phyloP scores from a whole-genome alignment of 2,329 filamentous ascomycete genomes.

The Aspergillus sp. region DNA sequence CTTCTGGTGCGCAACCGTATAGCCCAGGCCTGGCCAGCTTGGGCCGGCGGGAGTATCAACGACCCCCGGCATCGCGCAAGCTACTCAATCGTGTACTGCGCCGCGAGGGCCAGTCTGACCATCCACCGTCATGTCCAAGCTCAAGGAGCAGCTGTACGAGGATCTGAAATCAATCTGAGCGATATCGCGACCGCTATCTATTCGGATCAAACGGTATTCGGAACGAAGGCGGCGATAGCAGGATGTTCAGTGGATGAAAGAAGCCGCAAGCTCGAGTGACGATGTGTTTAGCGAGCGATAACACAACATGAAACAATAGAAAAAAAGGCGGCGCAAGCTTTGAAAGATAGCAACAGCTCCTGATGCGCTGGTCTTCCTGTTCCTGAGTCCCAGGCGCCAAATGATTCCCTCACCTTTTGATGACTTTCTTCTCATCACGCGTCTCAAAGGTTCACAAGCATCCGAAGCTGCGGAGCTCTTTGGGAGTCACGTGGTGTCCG shows the following conservation, averaged over 20 bases:
- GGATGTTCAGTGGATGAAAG: neutral
- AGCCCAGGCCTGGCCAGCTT: slow-evolving; percentile 41
- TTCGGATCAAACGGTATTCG: neutral
- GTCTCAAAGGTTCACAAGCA: neutral
- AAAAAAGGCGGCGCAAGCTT: neutral
- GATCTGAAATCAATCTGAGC: neutral
- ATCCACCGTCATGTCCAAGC: slow-evolving; percentile 41
- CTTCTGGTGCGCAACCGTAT: slow-evolving; percentile 74
- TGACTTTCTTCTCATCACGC: slow-evolving; percentile 8
- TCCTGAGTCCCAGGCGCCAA: neutral
- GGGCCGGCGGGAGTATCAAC: slow-evolving; percentile 34
- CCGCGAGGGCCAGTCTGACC: slow-evolving; percentile 36
- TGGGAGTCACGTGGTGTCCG: slow-evolving; percentile 9
- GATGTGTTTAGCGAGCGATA: neutral
- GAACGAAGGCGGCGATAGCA: neutral
- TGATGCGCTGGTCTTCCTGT: neutral
- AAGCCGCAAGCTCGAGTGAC: neutral
- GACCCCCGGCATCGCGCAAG: slow-evolving; percentile 40
- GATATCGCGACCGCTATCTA: neutral
- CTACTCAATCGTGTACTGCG: slow-evolving; percentile 38
- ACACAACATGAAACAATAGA: neutral
- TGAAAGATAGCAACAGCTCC: neutral
- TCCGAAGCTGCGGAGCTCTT: slow-evolving; percentile 16
- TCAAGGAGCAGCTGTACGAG: slow-evolving; percentile 16
- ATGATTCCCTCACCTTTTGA: slow-evolving; percentile 7